Evolutionary conservation across 208 protist species (phyloP).

Genomic region (Crithidia sp.): DNA sequence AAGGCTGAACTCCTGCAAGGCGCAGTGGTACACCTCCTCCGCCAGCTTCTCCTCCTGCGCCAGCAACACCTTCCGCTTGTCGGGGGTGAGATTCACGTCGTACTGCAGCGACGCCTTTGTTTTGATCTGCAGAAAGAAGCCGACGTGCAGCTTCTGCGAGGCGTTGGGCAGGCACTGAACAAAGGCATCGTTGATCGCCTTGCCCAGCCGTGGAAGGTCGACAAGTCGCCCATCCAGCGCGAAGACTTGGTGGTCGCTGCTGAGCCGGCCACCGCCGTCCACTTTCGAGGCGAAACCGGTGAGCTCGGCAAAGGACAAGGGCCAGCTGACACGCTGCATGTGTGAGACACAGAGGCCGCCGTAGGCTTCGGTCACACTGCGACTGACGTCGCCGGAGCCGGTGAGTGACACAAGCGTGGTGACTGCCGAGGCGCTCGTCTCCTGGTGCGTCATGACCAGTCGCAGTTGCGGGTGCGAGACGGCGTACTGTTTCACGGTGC

Average conservation of each 20-base stretch:
- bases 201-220: conserved; percentile 74
- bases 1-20: conserved; percentile 56
- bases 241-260: conserved; percentile 74
- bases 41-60: conserved; percentile 50
- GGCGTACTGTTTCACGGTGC: conserved; percentile 84
- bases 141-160: conserved; percentile 63
- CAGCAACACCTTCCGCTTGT: conserved; percentile 74
- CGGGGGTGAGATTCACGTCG: conserved; percentile 86
- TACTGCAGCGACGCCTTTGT: conserved; percentile 46
- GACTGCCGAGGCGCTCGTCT: conserved; percentile 41
- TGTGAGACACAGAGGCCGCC: conserved; percentile 64
- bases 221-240: conserved; percentile 82
- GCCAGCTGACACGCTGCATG: conserved; percentile 71
- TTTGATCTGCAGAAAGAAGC: conserved; percentile 75
- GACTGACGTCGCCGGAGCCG: conserved; percentile 64
- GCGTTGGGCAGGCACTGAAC: conserved; percentile 74
- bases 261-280: conserved; percentile 52
- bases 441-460: conserved; percentile 69
- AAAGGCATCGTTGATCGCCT: conserved; percentile 78
- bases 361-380: conserved; percentile 80
- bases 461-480: conserved; percentile 81
- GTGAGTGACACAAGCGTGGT: conserved; percentile 74
- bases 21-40: conserved; percentile 44
- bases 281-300: conserved; percentile 72
- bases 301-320: conserved; percentile 55